Base-by-base conservation (phyloP, 2,329 filamentous ascomycete genomes). In the Torrubiellomyces zombiae region DNA sequence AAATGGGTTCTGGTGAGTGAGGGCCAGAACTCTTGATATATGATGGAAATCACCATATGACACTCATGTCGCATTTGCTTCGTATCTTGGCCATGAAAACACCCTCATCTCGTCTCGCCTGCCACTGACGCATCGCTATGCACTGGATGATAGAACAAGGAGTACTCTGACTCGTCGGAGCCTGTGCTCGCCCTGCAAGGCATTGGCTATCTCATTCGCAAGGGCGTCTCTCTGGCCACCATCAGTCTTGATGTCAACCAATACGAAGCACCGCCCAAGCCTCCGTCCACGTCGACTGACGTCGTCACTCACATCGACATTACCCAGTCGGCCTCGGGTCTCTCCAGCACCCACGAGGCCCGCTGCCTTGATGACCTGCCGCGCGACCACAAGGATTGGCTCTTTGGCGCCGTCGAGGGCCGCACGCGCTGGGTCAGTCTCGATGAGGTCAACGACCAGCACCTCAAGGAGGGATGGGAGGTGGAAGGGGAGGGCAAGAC, bases 61-160 rank as follows among this genome's bases (percentile, higher is more conserved):
- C 15, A 16, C 22, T 24, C 9, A 10, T 15, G 21, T n/a, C 21
- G n/a, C 21, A 23, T 23, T 15, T 10, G 14, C 21, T 16, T 21
- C 18, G 11, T n/a, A n/a, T 18, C n/a, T 22, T 9, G 23, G 25
- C 9, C 20, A 19, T 23, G 7, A 18, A 20, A 27, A 32, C 20
- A 32, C 30, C 9, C 26, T 24, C 14, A 21, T 9, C n/a, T n/a
- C n/a, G n/a, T n/a, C n/a, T n/a, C n/a, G n/a, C n/a, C n/a, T n/a
- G n/a, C n/a, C n/a, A n/a, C n/a, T n/a, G n/a, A n/a, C n/a, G n/a
- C n/a, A n/a, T n/a, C n/a, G n/a, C n/a, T n/a, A n/a, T n/a, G n/a
- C n/a, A n/a, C n/a, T n/a, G n/a, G n/a, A n/a, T n/a, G n/a, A n/a
- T 26, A 86, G 80, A 85, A 89, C 63, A 77, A 78, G 47, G 53